Percentiles rank a stretch among this genome's conserved stretches.
Evolutionary conservation across 495 filamentous ascomycete genomes (phyloP).

Genomic region (Sabuloglossum arenarium): DNA sequence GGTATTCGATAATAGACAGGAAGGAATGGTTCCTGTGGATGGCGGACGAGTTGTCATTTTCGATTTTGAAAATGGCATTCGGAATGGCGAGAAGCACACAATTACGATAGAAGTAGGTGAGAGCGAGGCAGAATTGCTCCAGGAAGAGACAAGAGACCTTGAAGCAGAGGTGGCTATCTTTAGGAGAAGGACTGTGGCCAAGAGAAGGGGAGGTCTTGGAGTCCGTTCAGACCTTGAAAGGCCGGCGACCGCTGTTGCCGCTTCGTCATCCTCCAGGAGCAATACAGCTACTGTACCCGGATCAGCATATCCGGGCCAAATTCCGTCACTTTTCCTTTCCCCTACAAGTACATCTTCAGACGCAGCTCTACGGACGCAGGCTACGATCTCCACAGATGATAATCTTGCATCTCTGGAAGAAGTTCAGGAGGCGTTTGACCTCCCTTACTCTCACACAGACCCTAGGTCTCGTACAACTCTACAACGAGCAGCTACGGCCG

Average conservation of each 20-base stretch:
- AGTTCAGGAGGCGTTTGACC: slow-evolving; percentile 25
- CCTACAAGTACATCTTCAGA: background rate
- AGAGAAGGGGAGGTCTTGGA: slow-evolving; percentile 20
- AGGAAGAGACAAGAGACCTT: slow-evolving; percentile 56
- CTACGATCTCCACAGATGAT: slow-evolving; percentile 17
- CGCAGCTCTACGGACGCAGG: background rate
- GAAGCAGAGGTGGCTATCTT: slow-evolving; percentile 69
- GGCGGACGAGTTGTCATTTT: slow-evolving; percentile 59
- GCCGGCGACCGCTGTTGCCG: background rate
- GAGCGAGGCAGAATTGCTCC: slow-evolving; percentile 41
- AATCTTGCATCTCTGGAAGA: slow-evolving; percentile 22
- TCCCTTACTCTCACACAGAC: slow-evolving; percentile 57
- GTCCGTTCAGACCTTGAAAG: background rate
- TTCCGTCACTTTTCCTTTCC: background rate
- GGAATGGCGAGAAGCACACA: slow-evolving; percentile 31
- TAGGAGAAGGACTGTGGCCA: slow-evolving; percentile 48
- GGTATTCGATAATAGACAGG: slow-evolving; percentile 41
- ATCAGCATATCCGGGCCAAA: background rate
- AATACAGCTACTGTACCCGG: background rate
- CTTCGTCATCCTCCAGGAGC: background rate
- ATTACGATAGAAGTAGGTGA: slow-evolving; percentile 58
- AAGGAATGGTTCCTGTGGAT: slow-evolving; percentile 57
- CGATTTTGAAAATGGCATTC: slow-evolving; percentile 45
- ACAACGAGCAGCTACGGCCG: slow-evolving; percentile 58
- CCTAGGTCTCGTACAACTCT: slow-evolving; percentile 59